Base-by-base conservation (phyloP, 2,329 filamentous ascomycete genomes). In the Pestalotiopsis sp. region DNA sequence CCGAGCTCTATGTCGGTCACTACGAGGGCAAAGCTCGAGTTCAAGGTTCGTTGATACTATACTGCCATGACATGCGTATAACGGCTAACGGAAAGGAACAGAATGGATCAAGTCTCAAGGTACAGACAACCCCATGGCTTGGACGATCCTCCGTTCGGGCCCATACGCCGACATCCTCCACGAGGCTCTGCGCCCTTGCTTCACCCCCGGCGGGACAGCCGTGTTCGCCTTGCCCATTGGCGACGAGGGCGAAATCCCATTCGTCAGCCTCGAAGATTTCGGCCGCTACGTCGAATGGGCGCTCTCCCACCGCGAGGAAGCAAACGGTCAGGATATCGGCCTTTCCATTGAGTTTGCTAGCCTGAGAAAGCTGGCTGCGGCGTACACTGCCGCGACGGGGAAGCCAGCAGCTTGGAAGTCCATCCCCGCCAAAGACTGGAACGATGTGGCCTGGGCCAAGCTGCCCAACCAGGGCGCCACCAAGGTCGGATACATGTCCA, bases 21-120 rank as follows among this genome's bases (percentile, higher is more conserved):
- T 65, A 65, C 14, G 62, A 65, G 20, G 40, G 62, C 0, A 65
- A 45, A 17, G 62, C 62, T 49, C 38, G 45, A 20, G 62, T 65
- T 36, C 62, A 65, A 65, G 62, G 62, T 65, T 14, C 5, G 36
- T 25, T 3, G 9, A 63, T 45, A 12, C 52, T n/a, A 40, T 14
- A n/a, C 1, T 36, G 14, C 14, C n/a, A 0, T 14, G 14, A 4
- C 1, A 60, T 36, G 31, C 11, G 12, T 4, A 52, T 1, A 45
- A 14, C 23, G 9, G 12, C 20, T 40, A 14, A 45, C 60, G 1
- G 7, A 14, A 49, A 13, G 0, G 0, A 3, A 38, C 12, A 52
- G 38, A 52, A 3, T 65, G 36, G 62, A 27, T 45, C 7, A 36
- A 65, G n/a, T 4, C 40, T 0, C 62, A 65, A 13, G 40, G 20